Conservation (phyloP, 495 filamentous ascomycete species). For the Aspergillus diversus region DNA sequence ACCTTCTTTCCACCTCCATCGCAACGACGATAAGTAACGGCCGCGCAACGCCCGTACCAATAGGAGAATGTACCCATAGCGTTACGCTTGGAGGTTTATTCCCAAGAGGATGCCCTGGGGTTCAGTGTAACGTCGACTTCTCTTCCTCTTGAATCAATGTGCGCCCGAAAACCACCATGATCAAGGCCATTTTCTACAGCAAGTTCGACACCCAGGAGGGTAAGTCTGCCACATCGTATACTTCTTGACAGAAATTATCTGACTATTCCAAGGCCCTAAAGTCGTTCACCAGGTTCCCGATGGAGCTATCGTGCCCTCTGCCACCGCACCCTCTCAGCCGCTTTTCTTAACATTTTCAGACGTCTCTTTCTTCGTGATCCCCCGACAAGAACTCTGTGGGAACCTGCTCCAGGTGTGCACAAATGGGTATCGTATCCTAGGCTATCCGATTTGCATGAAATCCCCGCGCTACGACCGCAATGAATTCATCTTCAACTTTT, state of each 20-base stretch:
- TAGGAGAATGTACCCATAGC: background rate
- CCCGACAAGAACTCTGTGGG: conserved; percentile 86
- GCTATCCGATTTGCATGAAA: conserved; percentile 85
- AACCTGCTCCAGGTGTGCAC: conserved; percentile 77
- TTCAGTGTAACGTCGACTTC: background rate
- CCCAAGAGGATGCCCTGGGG: conserved; percentile 1
- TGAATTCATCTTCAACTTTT: conserved; percentile 98
- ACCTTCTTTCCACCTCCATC: conserved; percentile 4
- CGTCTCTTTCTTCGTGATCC: conserved; percentile 88
- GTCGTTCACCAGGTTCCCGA: conserved; percentile 63
- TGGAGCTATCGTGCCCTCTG: conserved; percentile 69
- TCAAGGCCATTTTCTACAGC: conserved; percentile 94
- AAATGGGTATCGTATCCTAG: conserved; percentile 78
- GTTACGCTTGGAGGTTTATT: background rate
- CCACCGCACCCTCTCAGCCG: conserved; percentile 52
- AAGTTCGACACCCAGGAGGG: conserved; percentile 91
- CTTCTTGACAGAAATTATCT: conserved; percentile 12
- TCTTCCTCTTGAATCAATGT: background rate
- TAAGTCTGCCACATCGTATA: conserved; percentile 34
- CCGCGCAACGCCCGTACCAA: background rate
- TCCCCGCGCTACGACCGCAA: conserved; percentile 80
- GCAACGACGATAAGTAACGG: background rate
- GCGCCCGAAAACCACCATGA: conserved; percentile 52
- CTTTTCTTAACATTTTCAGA: conserved; percentile 82
- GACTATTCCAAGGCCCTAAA: conserved; percentile 64